phyloP scores from a whole-genome alignment of 1,139 yeast species.

The Nakaseomyces sp. region DNA sequence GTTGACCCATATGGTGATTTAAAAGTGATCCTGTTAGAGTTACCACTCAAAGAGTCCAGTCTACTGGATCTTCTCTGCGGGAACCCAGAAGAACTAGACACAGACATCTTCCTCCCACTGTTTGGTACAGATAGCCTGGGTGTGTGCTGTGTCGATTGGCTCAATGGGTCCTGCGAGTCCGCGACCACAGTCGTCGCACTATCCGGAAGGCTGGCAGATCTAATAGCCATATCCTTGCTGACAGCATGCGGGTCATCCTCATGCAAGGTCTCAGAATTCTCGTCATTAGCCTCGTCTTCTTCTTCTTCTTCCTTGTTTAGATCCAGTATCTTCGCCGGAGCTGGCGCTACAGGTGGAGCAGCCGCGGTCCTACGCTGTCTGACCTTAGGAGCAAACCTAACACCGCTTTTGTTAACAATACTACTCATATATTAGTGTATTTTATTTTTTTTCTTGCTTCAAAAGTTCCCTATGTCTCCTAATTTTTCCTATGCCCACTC shows the following conservation, averaged over 20 bases:
- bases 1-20: constrained; percentile 15
- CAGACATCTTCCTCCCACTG: constrained; percentile 6
- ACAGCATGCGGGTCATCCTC: constrained; percentile 5
- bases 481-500: too few relatives aligned
- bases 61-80: constrained; percentile 17
- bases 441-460: neutral
- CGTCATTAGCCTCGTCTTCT: neutral
- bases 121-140: neutral
- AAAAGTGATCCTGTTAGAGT: constrained; percentile 17
- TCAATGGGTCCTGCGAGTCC: constrained; percentile 2
- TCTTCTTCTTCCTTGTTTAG: neutral
- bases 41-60: constrained; percentile 21
- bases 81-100: constrained; percentile 8
- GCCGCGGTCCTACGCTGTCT: constrained; percentile 32
- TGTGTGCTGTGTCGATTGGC: neutral
- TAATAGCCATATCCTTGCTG: neutral
- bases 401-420: constrained; percentile 34
- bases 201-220: neutral
- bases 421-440: constrained; percentile 25
- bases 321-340: constrained; percentile 5
- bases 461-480: too few relatives aligned
- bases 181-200: neutral
- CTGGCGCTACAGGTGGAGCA: constrained; percentile 11
- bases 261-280: neutral
- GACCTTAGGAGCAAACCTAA: constrained; percentile 35